Conservation (phyloP, 495 filamentous ascomycete species). For the Penicillium cataractarum region DNA sequence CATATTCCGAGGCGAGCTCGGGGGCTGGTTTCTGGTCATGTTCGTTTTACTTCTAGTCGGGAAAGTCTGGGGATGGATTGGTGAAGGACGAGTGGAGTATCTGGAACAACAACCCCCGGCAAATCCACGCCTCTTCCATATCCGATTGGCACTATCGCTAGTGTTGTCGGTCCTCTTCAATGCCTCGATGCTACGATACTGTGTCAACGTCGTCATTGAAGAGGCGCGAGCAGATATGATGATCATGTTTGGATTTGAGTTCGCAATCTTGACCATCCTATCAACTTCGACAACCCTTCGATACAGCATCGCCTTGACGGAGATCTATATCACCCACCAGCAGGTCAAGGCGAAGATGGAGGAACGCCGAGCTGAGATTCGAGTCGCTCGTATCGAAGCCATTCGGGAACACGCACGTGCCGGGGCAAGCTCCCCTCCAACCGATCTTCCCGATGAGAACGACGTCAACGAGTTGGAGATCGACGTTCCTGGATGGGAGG, state of each 20-base stretch:
- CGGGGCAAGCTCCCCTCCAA: constrained; percentile 30
- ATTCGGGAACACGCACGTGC: constrained; percentile 45
- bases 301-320: constrained; percentile 78
- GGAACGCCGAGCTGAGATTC: constrained; percentile 67
- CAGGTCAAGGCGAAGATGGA: constrained; percentile 68
- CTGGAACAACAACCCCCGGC: constrained; percentile 93
- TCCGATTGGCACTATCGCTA: constrained; percentile 77
- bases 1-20: constrained; percentile 95
- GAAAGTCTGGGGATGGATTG: constrained; percentile 98
- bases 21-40: constrained; percentile 93
- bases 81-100: constrained; percentile 89
- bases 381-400: constrained; percentile 61
- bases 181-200: constrained; percentile 75
- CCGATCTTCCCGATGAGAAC: constrained; percentile 63
- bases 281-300: constrained; percentile 78
- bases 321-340: constrained; percentile 70
- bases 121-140: constrained; percentile 88
- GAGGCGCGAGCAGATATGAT: constrained; percentile 95
- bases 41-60: constrained; percentile 89
- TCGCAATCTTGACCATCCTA: constrained; percentile 79
- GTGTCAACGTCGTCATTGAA: constrained; percentile 77
- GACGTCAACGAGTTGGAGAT: constrained; percentile 91
- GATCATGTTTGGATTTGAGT: constrained; percentile 99
- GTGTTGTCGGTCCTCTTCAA: constrained; percentile 77
- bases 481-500: constrained; percentile 94